Evolutionary conservation across 2,329 filamentous ascomycete species (phyloP).

Genomic region (Monascus ruber): DNA sequence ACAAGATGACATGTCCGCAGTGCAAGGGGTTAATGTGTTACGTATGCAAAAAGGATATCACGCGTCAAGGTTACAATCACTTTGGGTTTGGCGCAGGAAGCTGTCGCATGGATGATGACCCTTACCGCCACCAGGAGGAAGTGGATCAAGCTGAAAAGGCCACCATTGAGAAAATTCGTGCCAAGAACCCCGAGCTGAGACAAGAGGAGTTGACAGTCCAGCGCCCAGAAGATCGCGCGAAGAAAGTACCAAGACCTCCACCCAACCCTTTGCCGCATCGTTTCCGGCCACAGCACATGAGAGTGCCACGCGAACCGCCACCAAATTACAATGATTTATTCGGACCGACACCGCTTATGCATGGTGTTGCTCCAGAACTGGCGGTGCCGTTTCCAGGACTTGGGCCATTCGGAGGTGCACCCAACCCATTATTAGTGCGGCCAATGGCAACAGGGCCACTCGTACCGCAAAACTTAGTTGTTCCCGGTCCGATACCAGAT

Average conservation of each 20-base stretch:
- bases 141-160: constrained; percentile 17
- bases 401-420: background rate
- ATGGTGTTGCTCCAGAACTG: background rate
- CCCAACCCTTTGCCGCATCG: background rate
- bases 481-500: no score
- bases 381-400: background rate
- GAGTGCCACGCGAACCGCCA: background rate
- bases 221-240: background rate
- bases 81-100: constrained; percentile 41
- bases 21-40: constrained; percentile 46
- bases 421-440: no score
- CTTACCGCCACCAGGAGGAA: constrained; percentile 12
- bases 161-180: constrained; percentile 16
- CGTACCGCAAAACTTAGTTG: no score
- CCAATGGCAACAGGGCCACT: no score
- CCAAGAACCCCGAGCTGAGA: constrained; percentile 12
- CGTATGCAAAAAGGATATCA: constrained; percentile 51
- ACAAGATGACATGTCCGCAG: constrained; percentile 67
- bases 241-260: background rate
- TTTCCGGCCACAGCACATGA: background rate
- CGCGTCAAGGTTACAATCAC: constrained; percentile 53
- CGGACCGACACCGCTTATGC: background rate
- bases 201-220: constrained; percentile 11
- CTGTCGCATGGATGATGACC: constrained; percentile 8
- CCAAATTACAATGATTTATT: background rate